These are phyloP conservation scores for Mucuna pruriens DNA, from an alignment of 306 rosid species.

Conservation along the genomic window DNA sequence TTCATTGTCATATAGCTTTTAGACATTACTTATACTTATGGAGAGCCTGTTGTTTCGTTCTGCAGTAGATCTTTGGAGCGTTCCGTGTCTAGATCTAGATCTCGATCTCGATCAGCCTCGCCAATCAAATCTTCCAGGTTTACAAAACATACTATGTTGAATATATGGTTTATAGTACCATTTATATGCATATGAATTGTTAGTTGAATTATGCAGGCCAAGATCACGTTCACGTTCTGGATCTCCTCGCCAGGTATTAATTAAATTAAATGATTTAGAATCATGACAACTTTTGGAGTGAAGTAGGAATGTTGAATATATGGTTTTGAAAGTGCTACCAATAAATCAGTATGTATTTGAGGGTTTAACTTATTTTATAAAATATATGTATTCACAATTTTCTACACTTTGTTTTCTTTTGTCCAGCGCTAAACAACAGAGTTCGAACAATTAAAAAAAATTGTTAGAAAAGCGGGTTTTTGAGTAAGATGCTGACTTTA, in stretches of 20 bases:
- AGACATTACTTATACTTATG: background rate
- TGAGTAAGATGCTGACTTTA: background rate
- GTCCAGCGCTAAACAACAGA: background rate
- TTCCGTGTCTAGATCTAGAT: slow-evolving; percentile 82
- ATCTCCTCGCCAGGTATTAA: slow-evolving; percentile 75
- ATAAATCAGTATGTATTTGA: background rate
- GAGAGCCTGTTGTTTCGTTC: background rate
- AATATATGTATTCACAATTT: background rate
- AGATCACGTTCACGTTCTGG: slow-evolving; percentile 67
- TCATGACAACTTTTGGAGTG: background rate
- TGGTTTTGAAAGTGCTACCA: background rate
- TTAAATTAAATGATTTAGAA: slow-evolving; percentile 2
- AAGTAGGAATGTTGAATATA: background rate
- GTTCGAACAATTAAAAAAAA: background rate
- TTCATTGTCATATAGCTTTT: background rate
- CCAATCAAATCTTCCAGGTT: slow-evolving; percentile 90
- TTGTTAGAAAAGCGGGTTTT: background rate
- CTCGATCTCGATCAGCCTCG: slow-evolving; percentile 82
- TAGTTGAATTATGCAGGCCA: slow-evolving; percentile 54
- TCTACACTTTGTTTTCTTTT: background rate
- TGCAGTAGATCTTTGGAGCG: slow-evolving; percentile 80
- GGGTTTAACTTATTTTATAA: slow-evolving; percentile 9
- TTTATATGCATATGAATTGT: slow-evolving; percentile 8
- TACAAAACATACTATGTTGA: background rate
- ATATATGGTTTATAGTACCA: background rate